Base-by-base conservation (phyloP, 805 yeast species). In the Candida easanensis region DNA sequence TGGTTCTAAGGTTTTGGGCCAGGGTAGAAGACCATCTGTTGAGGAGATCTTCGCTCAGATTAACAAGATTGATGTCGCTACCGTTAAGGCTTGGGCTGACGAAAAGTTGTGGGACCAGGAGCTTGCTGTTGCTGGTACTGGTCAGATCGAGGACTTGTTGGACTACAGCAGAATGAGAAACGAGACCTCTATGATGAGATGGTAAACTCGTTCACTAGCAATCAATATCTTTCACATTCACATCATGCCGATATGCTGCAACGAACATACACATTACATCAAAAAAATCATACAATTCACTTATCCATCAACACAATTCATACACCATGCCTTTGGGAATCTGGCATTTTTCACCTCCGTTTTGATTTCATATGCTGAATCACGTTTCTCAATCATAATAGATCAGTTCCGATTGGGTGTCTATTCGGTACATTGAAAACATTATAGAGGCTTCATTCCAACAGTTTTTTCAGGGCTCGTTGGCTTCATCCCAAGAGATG, bases 161-260 rank as follows among this genome's bases (percentile, higher is more conserved):
- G 95, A 86, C 68, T 86, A 86, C 80, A 74, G 72, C 79, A 82
- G 91, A 80, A 71, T 80, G 66, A 84, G 95, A 82, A 83, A 82
- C 70, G 90, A 84, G 61, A 86, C 87, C 89, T 79, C 93, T 60
- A 78, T 84, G 87, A 74, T 84, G 82, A 85, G 95, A 84, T 79
- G 84, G 84, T 79, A 65, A 53, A 39, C 48, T 16, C 18, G 18
- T 25, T 27, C 14, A 16, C 27, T 20, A 25, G 23, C 23, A 15
- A 17, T 25, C 31, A 10, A n/a, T 22, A 34, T 17, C 34, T 23
- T 19, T n/a, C 33, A 32, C 40, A 31, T 36, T 41, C 23, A 28
- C 31, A 20, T 30, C 36, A 28, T 35, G 33, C 11, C 19, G 13
- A 16, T 30, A 30, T 30, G 33, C 33, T 33, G 31, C 43, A 25